Evolutionary conservation across 2,329 filamentous ascomycete species (phyloP).

Genomic region (Ceratocystis papillata): DNA sequence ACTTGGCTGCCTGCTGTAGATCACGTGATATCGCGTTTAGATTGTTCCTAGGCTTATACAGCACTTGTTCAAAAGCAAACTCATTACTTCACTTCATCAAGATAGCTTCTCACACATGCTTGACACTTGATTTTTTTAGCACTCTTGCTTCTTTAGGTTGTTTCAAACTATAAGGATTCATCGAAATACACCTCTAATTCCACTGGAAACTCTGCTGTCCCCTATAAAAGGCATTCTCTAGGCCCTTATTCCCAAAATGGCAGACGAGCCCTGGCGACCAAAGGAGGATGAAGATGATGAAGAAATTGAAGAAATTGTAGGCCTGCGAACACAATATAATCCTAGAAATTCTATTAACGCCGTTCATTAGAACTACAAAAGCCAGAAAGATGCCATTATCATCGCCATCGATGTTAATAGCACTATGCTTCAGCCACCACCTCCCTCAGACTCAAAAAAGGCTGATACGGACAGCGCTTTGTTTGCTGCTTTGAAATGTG

Average conservation of each 20-base stretch:
- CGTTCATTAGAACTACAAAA: conserved; percentile 62
- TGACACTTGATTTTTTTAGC: too few species aligned
- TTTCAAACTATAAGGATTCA: too few species aligned
- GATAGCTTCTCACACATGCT: too few species aligned
- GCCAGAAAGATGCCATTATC: conserved; percentile 93
- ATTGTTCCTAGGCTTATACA: background rate
- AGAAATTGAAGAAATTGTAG: conserved; percentile 52
- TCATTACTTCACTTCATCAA: too few species aligned
- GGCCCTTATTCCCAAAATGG: conserved; percentile 6
- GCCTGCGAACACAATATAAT: conserved; percentile 23
- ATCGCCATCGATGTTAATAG: conserved; percentile 87
- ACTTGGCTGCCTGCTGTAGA: background rate
- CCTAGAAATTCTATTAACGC: conserved; percentile 12
- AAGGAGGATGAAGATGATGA: conserved; percentile 50
- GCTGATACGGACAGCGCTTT: conserved; percentile 67
- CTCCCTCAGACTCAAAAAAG: conserved; percentile 58
- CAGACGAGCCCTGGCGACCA: background rate
- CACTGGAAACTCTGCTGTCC: background rate
- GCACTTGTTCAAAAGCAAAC: background rate
- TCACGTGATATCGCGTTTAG: background rate
- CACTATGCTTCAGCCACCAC: conserved; percentile 68
- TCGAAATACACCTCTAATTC: background rate
- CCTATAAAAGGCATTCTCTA: background rate
- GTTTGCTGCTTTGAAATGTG: conserved; percentile 80
- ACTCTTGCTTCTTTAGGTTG: too few species aligned